Base-by-base conservation (phyloP, 768 basidiomycete species). In the Ramaria rubella region DNA sequence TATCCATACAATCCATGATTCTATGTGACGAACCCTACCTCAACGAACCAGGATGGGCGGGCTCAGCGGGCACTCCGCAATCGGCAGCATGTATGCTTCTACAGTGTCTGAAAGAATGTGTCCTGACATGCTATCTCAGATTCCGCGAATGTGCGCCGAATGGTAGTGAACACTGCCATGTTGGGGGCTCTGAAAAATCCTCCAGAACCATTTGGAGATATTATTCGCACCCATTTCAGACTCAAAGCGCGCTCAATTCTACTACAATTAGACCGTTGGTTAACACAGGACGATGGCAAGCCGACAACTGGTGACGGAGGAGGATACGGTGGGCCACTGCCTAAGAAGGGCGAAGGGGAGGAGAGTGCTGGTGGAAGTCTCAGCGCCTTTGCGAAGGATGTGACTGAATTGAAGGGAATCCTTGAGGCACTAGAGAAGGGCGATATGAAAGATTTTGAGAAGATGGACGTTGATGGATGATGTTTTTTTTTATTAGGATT, bases 1-100 rank as follows among this genome's bases (percentile, higher is more conserved):
- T 96, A 36, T 94, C 93, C 15, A 94, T 97, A 30, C 94, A 96
- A 73, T 92, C 90, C 15, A 92, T 97, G 90, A 95, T 96, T 62
- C 74, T 96, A 24, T 94, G 89, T 60, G 94, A 95, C 19, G 94
- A 93, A 64, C 90, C 94, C 8, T 95, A 94, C 67, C 69, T 93
- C 59, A 95, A 95, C 62, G 94, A 97, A 68, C 94, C 94, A 19
- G 92, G 87, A 24, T 90, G 89, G 89, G 85, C 89, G 21, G 71
- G 71, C 40, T 79, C 81, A 56, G 81, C 77, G 15, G 91, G 91
- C 26, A 87, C 84, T 24, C 78, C 87, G 2, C 79, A 82, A 61
- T 93, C 91, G 30, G 77, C 75, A 63, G 83, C 86, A 46, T 94
- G 90, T 93, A 69, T 69, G 0, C 52, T 30, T 34, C 26, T 15